phyloP scores from a whole-genome alignment of 768 basidiomycete genomes.

The Boletus insuetus region DNA sequence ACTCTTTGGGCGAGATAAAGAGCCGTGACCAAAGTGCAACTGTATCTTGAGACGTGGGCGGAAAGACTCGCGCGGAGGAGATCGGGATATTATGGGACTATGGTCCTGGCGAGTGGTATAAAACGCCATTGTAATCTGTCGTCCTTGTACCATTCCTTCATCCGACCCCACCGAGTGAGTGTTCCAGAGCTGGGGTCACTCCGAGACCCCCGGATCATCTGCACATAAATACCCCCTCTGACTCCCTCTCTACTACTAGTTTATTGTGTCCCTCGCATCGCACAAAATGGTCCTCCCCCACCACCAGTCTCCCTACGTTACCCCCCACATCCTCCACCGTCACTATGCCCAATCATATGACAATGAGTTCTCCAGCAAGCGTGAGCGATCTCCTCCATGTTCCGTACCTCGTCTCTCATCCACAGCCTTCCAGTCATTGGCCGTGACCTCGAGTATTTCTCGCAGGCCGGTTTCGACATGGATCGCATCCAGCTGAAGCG shows the following conservation, averaged over 20 bases:
- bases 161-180: constrained; percentile 21
- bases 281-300: constrained; percentile 57
- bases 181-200: constrained; percentile 2
- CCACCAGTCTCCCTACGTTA: constrained; percentile 80
- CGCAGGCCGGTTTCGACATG: constrained; percentile 99
- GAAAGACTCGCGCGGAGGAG: constrained; percentile 18
- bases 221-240: constrained; percentile 7
- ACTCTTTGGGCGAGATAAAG: not conserved
- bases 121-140: constrained; percentile 14
- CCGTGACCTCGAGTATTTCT: constrained; percentile 94
- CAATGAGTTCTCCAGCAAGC: constrained; percentile 53
- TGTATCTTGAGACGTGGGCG: constrained; percentile 5
- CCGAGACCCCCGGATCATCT: constrained; percentile 29
- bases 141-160: not conserved
- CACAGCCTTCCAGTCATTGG: constrained; percentile 66
- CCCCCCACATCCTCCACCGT: constrained; percentile 87
- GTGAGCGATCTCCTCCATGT: constrained; percentile 41
- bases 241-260: not conserved
- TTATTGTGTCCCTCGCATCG: not conserved
- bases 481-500: constrained; percentile 94
- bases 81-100: constrained; percentile 36
- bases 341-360: constrained; percentile 77
- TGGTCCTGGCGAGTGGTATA: constrained; percentile 26
- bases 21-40: not conserved
- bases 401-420: constrained; percentile 8